A percentile compares a stretch with the other conserved stretches of the same genome.
These are phyloP conservation scores for Nemania sp. DNA, from an alignment of 2,329 filamentous ascomycete species.

Conservation along the genomic window DNA sequence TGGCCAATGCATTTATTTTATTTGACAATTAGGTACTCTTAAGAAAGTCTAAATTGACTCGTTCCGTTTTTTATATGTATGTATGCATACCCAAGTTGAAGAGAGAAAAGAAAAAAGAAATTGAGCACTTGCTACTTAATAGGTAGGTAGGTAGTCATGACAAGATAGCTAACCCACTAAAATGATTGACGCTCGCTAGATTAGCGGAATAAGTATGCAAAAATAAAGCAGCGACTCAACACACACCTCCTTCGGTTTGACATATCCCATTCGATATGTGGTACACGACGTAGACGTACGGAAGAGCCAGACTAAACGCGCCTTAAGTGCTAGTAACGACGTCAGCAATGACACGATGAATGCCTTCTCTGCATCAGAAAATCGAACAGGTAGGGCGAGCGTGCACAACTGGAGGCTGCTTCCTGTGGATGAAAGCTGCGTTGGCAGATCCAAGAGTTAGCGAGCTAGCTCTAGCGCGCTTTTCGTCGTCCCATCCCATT, in stretches of 20 bases:
- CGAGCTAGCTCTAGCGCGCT: slow-evolving; percentile 12
- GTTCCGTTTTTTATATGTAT: no score
- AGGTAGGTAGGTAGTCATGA: no score
- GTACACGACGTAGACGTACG: slow-evolving; percentile 18
- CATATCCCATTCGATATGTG: neutral
- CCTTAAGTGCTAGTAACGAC: neutral
- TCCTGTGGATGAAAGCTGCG: slow-evolving; percentile 15
- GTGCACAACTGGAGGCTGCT: neutral
- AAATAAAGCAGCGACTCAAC: slow-evolving; percentile 10
- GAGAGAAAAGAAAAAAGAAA: no score
- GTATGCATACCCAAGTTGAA: no score
- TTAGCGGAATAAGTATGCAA: neutral
- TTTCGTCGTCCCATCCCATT: no score
- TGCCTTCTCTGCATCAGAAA: neutral
- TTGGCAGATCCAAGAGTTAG: slow-evolving; percentile 15
- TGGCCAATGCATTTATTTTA: no score
- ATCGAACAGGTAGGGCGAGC: neutral
- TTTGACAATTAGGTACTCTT: no score
- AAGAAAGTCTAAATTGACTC: no score
- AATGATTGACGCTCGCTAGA: neutral
- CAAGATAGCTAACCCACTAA: neutral
- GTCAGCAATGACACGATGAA: slow-evolving; percentile 18
- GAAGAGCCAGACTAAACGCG: neutral
- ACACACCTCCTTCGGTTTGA: neutral
- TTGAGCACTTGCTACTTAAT: no score